A percentile compares a stretch with the other conserved stretches of the same genome.
Evolutionary conservation across 129 eudicot species (phyloP).

Genomic region (Tagetes patula): DNA sequence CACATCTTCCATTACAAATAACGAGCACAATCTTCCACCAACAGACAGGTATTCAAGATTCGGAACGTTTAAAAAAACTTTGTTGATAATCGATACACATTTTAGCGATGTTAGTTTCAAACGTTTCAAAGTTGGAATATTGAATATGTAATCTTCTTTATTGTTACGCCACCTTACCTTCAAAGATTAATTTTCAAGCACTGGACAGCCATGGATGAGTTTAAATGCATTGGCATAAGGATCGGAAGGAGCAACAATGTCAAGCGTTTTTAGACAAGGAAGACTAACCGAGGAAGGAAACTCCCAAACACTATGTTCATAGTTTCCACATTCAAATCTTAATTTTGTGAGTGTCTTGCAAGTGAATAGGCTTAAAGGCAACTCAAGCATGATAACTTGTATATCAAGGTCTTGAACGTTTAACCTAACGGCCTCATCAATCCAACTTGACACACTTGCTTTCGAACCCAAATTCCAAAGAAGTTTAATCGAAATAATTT

Average conservation of each 20-base stretch:
- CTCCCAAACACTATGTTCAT: not conserved
- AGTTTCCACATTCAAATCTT: not conserved
- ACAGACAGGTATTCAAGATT: conserved; percentile 28
- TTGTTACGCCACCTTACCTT: not conserved
- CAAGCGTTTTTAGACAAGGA: conserved; percentile 12
- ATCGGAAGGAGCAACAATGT: not conserved
- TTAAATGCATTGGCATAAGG: not conserved
- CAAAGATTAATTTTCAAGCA: conserved; percentile 19
- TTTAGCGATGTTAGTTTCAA: not conserved
- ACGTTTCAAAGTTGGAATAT: conserved; percentile 16
- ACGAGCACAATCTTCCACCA: not conserved
- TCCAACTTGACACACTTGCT: not conserved
- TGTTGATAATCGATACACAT: not conserved
- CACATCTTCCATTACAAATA: conserved; percentile 21
- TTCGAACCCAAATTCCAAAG: no score
- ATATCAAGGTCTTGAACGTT: conserved; percentile 13
- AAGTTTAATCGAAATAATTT: not conserved
- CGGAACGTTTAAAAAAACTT: conserved; percentile 15
- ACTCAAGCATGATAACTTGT: not conserved
- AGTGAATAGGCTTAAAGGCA: conserved; percentile 23
- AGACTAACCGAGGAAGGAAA: not conserved
- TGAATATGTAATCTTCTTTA: not conserved
- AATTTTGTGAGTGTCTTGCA: conserved; percentile 24
- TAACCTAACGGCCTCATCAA: conserved; percentile 11
- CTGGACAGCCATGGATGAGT: conserved; percentile 14